Evolutionary conservation across 129 eudicot genomes (phyloP).

Genomic region (Pulicaria dysenterica): DNA sequence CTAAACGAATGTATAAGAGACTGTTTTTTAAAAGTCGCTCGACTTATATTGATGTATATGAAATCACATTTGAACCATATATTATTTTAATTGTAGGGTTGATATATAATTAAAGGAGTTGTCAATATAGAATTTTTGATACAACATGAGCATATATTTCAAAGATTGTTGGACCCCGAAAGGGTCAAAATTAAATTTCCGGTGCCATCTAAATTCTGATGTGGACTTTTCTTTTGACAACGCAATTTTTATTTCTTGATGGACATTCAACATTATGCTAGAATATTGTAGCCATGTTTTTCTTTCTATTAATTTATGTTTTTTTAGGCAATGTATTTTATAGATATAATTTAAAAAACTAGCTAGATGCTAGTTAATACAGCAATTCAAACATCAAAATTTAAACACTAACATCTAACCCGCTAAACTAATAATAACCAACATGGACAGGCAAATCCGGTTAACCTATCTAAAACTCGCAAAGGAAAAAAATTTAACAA

Average conservation of each 20-base stretch:
- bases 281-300: slow-evolving; percentile 12
- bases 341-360: no score
- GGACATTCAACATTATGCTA: slow-evolving; percentile 24
- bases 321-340: no score
- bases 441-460: no score
- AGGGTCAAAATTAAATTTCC: slow-evolving; percentile 31
- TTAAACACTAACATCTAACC: no score
- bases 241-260: slow-evolving; percentile 6
- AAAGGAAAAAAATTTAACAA: no score
- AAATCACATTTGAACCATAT: background rate
- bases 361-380: no score
- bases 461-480: no score
- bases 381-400: no score
- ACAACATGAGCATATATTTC: slow-evolving; percentile 28
- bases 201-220: slow-evolving; percentile 38
- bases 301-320: background rate
- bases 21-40: no score
- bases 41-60: background rate
- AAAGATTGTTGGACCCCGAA: slow-evolving; percentile 43
- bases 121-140: slow-evolving; percentile 24
- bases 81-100: background rate
- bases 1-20: background rate
- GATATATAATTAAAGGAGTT: background rate
- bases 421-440: no score
- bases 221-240: slow-evolving; percentile 41